phyloP scores from a whole-genome alignment of 257 asterid genomes.

The Jasminum sambac region DNA sequence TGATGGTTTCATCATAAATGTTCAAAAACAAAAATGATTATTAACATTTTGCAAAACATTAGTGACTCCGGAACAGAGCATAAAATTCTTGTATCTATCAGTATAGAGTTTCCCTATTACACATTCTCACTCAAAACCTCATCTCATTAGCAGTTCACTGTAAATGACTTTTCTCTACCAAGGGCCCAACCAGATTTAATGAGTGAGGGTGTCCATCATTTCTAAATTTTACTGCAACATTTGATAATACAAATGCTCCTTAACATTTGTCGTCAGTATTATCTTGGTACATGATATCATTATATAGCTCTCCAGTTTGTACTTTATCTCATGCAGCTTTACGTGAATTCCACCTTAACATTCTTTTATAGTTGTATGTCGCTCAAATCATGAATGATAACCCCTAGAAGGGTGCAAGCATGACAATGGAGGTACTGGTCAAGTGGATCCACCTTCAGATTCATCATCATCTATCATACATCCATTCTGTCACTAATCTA shows the following conservation, averaged over 20 bases:
- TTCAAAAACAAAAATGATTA: no score
- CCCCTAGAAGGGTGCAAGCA: background rate
- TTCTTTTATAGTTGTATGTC: background rate
- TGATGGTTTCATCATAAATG: no score
- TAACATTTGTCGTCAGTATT: background rate
- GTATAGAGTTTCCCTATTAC: background rate
- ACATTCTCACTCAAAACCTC: background rate
- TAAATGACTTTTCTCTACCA: background rate
- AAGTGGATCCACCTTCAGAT: background rate
- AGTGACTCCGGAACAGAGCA: background rate
- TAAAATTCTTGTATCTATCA: background rate
- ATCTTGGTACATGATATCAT: background rate
- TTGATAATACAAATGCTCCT: background rate
- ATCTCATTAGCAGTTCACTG: background rate
- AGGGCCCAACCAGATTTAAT: background rate
- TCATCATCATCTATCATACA: background rate
- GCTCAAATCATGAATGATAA: background rate
- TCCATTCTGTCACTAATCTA: constrained; percentile 1
- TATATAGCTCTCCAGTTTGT: background rate
- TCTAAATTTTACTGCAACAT: background rate
- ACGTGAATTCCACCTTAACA: background rate
- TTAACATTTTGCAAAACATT: no score
- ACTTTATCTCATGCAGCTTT: background rate
- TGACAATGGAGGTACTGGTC: background rate
- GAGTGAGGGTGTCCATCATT: background rate